Conservation (phyloP, 2,329 filamentous ascomycete genomes). For the Ilyonectria mors-panacis region DNA sequence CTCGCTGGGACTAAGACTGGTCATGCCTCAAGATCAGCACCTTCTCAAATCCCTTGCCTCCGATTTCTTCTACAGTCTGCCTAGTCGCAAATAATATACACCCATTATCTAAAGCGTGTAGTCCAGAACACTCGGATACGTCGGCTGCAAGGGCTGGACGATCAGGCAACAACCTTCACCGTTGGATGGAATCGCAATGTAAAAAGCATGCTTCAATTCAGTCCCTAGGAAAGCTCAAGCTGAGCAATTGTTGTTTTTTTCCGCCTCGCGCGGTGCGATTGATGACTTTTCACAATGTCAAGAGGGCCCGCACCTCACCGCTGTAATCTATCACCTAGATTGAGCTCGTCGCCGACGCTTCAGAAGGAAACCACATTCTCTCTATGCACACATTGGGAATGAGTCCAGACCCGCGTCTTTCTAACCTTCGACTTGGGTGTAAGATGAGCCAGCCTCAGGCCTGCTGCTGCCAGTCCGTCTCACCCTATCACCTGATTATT, state of each 20-base stretch:
- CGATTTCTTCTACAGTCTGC: not conserved
- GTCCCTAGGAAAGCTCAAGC: not conserved
- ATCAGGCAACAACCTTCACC: not conserved
- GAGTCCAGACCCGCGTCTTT: too few relatives aligned
- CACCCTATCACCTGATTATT: too few relatives aligned
- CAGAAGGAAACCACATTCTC: too few relatives aligned
- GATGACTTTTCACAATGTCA: too few relatives aligned
- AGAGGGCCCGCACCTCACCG: too few relatives aligned
- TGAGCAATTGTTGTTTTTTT: not conserved
- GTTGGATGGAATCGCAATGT: not conserved
- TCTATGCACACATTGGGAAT: too few relatives aligned
- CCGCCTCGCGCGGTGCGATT: too few relatives aligned
- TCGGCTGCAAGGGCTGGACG: not conserved
- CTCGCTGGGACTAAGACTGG: not conserved
- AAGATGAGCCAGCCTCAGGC: too few relatives aligned
- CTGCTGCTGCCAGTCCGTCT: too few relatives aligned
- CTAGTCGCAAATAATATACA: not conserved
- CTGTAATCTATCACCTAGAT: too few relatives aligned
- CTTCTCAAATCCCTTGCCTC: not conserved
- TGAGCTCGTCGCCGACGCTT: too few relatives aligned
- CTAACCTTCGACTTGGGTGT: too few relatives aligned
- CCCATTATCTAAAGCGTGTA: not conserved
- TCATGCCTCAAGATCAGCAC: not conserved
- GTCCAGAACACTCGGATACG: not conserved
- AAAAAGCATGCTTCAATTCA: not conserved